These are phyloP conservation scores for Camptophora hylomeconis DNA, from an alignment of 2,329 filamentous ascomycete species.

Conservation along the genomic window DNA sequence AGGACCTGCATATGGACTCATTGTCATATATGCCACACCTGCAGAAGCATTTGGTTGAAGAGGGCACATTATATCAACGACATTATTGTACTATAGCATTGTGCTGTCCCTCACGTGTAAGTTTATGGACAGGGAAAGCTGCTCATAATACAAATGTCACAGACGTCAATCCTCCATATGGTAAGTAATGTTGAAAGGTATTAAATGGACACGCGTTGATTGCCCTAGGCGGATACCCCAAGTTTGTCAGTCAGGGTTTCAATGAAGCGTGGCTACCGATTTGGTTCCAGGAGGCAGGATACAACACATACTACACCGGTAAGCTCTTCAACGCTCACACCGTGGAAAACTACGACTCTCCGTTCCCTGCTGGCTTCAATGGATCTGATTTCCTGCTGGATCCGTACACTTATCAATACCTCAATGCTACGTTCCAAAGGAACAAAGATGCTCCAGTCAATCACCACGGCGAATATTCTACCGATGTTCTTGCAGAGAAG, in stretches of 20 bases:
- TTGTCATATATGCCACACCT: slow-evolving; percentile 48
- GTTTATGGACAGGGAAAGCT: slow-evolving; percentile 50
- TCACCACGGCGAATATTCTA: slow-evolving; percentile 42
- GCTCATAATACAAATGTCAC: slow-evolving; percentile 63
- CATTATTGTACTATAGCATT: slow-evolving; percentile 56
- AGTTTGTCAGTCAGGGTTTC: slow-evolving; percentile 37
- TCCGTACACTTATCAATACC: slow-evolving; percentile 49
- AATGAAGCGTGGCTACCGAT: slow-evolving; percentile 39
- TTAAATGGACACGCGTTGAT: slow-evolving; percentile 1
- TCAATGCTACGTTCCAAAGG: slow-evolving; percentile 51
- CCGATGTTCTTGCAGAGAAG: slow-evolving; percentile 48
- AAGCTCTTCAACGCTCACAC: slow-evolving; percentile 43
- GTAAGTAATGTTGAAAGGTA: slow-evolving; percentile 4
- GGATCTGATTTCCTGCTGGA: slow-evolving; percentile 32
- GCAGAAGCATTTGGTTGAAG: slow-evolving; percentile 41
- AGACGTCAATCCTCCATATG: slow-evolving; percentile 32
- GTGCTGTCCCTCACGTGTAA: slow-evolving; percentile 56
- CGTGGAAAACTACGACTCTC: slow-evolving; percentile 34
- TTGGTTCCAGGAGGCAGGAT: slow-evolving; percentile 39
- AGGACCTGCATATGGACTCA: slow-evolving; percentile 50
- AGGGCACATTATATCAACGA: slow-evolving; percentile 46
- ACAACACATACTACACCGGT: slow-evolving; percentile 42
- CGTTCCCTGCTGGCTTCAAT: slow-evolving; percentile 24
- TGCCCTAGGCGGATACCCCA: slow-evolving; percentile 29
- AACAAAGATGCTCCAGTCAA: slow-evolving; percentile 39